Conservation (phyloP, 2,329 filamentous ascomycete genomes). For the Escovopsis sp. region DNA sequence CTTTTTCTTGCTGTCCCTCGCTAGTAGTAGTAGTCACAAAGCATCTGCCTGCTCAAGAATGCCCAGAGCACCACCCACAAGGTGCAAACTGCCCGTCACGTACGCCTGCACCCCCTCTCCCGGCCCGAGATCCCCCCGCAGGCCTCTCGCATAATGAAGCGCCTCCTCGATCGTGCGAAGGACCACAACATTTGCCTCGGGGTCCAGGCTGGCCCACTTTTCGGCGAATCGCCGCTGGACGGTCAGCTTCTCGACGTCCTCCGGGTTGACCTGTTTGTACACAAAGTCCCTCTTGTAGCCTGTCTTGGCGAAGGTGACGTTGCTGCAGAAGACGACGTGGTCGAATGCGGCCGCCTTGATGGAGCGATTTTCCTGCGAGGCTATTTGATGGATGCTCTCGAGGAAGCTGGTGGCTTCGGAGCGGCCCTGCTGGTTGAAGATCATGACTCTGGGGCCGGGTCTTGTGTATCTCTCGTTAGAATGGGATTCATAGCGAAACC, state of each 20-base stretch:
- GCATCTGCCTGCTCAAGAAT: conserved; percentile 32
- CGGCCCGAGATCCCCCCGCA: conserved; percentile 7
- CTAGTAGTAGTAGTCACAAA: no score
- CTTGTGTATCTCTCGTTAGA: conserved; percentile 7
- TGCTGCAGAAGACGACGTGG: conserved; percentile 71
- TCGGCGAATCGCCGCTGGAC: conserved; percentile 38
- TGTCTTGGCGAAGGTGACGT: conserved; percentile 40
- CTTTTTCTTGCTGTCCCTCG: background rate
- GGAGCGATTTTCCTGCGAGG: conserved; percentile 12
- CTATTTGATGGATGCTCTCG: conserved; percentile 25
- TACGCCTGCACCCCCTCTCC: conserved; percentile 29
- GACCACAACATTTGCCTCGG: conserved; percentile 28
- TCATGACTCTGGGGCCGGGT: conserved; percentile 36
- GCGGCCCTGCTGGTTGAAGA: conserved; percentile 76
- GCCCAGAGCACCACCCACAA: conserved; percentile 40
- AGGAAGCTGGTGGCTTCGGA: conserved; percentile 38
- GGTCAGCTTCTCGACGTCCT: conserved; percentile 34
- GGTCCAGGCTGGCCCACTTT: conserved; percentile 33
- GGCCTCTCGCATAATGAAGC: conserved; percentile 27
- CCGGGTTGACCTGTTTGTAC: conserved; percentile 37
- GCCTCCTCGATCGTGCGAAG: conserved; percentile 40
- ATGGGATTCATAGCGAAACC: no score
- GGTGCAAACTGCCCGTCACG: conserved; percentile 47
- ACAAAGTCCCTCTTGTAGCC: conserved; percentile 43
- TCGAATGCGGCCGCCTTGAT: conserved; percentile 35